These are phyloP conservation scores for Rhazya stricta DNA, from an alignment of 257 asterid species.

Conservation along the genomic window DNA sequence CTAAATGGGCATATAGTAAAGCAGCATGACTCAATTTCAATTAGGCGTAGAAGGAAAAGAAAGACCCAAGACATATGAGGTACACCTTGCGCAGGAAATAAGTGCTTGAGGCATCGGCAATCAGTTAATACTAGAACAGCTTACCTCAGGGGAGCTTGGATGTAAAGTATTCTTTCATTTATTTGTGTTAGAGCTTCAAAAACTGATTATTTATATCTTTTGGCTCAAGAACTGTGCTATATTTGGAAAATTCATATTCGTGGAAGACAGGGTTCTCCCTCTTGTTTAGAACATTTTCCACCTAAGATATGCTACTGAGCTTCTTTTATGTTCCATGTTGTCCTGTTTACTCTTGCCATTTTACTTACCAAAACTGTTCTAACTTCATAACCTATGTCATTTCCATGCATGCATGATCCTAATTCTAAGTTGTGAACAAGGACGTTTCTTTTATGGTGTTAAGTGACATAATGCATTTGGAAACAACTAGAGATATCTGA, in stretches of 20 bases:
- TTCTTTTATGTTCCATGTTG: not conserved
- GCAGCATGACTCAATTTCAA: no score
- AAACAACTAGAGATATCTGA: not conserved
- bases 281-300: not conserved
- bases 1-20: no score
- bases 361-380: not conserved
- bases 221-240: not conserved
- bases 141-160: not conserved
- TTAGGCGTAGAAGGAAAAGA: no score
- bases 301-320: not conserved
- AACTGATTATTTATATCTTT: not conserved
- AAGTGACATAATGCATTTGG: not conserved
- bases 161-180: not conserved
- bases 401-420: not conserved
- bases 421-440: not conserved
- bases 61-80: no score
- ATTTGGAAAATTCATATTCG: not conserved
- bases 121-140: not conserved
- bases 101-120: not conserved
- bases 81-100: not conserved
- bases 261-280: not conserved
- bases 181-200: not conserved
- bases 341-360: not conserved
- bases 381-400: not conserved
- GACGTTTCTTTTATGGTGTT: not conserved